These are phyloP conservation scores for Picea engelmannii DNA, from an alignment of 83 land plant genomes.

Conservation along the genomic window DNA sequence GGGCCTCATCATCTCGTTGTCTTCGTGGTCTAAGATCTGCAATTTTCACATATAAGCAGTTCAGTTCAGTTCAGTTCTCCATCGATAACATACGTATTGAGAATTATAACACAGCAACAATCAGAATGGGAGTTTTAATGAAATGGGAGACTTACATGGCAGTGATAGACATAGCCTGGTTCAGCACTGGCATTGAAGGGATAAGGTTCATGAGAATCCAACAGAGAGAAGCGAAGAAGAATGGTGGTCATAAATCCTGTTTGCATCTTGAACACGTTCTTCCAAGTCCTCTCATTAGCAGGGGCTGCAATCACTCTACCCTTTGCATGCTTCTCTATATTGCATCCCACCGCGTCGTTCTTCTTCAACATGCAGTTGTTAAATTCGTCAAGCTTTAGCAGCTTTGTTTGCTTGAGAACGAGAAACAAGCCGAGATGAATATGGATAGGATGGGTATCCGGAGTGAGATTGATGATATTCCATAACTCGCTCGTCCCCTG, in stretches of 20 bases:
- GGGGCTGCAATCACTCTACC: slow-evolving; percentile 38
- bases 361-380: slow-evolving; percentile 42
- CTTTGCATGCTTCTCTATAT: slow-evolving; percentile 29
- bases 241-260: slow-evolving; percentile 66
- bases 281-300: slow-evolving; percentile 79
- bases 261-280: slow-evolving; percentile 78
- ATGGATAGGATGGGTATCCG: slow-evolving; percentile 88
- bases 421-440: slow-evolving; percentile 49
- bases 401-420: slow-evolving; percentile 5
- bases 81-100: too few relatives aligned
- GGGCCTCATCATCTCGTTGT: too few relatives aligned
- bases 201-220: slow-evolving; percentile 34
- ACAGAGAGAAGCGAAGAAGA: slow-evolving; percentile 49
- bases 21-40: too few relatives aligned
- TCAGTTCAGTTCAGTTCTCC: too few relatives aligned
- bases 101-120: too few relatives aligned
- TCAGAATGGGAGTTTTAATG: too few relatives aligned
- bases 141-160: too few relatives aligned
- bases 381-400: slow-evolving; percentile 11
- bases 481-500: slow-evolving; percentile 75
- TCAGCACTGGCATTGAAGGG: slow-evolving; percentile 40
- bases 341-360: slow-evolving; percentile 54
- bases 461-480: slow-evolving; percentile 85
- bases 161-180: too few relatives aligned
- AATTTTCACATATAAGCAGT: too few relatives aligned